Percentiles rank a stretch among this genome's conserved stretches.
Evolutionary conservation across 2,329 filamentous ascomycete genomes (phyloP).

Genomic region (Cordyceps militaris): DNA sequence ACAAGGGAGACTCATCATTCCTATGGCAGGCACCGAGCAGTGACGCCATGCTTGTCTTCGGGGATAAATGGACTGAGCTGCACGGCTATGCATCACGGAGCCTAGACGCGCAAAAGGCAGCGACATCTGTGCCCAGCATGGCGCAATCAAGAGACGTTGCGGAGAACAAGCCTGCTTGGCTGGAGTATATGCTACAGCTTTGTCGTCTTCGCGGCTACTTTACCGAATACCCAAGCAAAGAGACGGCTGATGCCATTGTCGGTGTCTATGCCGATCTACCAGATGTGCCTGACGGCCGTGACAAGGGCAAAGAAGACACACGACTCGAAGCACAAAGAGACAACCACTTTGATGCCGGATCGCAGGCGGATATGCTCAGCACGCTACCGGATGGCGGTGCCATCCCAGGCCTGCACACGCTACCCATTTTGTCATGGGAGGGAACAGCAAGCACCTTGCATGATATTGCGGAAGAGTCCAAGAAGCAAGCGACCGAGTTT

Average conservation of each 20-base stretch:
- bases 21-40: constrained; percentile 81
- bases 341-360: constrained; percentile 35
- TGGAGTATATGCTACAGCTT: constrained; percentile 71
- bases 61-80: constrained; percentile 79
- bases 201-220: constrained; percentile 70
- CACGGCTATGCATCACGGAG: constrained; percentile 69
- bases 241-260: constrained; percentile 49
- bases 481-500: constrained; percentile 52
- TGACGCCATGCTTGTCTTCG: constrained; percentile 75
- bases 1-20: constrained; percentile 48
- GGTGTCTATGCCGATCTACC: constrained; percentile 72
- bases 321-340: constrained; percentile 25
- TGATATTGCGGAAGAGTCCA: constrained; percentile 37
- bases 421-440: constrained; percentile 59
- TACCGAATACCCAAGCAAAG: constrained; percentile 67
- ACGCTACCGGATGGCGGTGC: constrained; percentile 38
- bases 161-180: constrained; percentile 65
- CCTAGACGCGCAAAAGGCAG: constrained; percentile 37
- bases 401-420: constrained; percentile 36
- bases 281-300: constrained; percentile 63
- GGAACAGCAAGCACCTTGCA: constrained; percentile 41
- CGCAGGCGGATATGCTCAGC: constrained; percentile 39
- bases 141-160: constrained; percentile 53
- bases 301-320: constrained; percentile 18
- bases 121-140: constrained; percentile 31